A percentile compares a stretch with the other conserved stretches of the same genome.
Evolutionary conservation across 805 yeast species (phyloP).

Genomic region (Zygoascus tannicola): DNA sequence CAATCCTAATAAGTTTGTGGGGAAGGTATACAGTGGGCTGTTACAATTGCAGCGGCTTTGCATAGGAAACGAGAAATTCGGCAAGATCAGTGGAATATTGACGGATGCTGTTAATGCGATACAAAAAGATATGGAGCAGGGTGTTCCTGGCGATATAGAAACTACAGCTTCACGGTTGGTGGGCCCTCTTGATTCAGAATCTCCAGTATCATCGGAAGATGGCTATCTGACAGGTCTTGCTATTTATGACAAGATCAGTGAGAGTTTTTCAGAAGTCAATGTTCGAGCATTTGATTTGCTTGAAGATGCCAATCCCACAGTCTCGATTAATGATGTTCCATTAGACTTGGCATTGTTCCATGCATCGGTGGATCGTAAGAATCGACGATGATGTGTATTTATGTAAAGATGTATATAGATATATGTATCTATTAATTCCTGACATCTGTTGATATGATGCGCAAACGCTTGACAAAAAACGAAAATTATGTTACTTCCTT

Average conservation of each 20-base stretch:
- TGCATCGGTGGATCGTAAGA: slow-evolving; percentile 39
- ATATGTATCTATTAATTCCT: too few species aligned
- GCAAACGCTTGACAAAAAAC: background rate
- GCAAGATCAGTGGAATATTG: slow-evolving; percentile 14
- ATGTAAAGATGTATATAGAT: background rate
- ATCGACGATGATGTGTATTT: slow-evolving; percentile 30
- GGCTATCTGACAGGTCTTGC: slow-evolving; percentile 20
- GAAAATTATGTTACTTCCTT: too few species aligned
- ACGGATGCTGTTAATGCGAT: slow-evolving; percentile 14
- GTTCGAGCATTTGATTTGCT: slow-evolving; percentile 47
- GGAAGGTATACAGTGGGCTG: background rate
- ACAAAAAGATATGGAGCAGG: slow-evolving; percentile 9
- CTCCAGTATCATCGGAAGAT: slow-evolving; percentile 1
- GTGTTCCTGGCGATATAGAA: background rate
- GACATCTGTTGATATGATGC: too few species aligned
- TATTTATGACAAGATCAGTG: slow-evolving; percentile 23
- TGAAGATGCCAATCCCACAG: slow-evolving; percentile 45
- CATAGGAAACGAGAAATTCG: slow-evolving; percentile 3
- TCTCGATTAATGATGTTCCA: slow-evolving; percentile 44
- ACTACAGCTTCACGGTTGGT: background rate
- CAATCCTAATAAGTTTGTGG: background rate
- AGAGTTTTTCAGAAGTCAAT: slow-evolving; percentile 31
- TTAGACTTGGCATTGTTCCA: slow-evolving; percentile 47
- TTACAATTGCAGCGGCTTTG: background rate
- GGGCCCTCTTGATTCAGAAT: background rate